Evolutionary conservation across 495 filamentous ascomycete genomes (phyloP).

Genomic region (Penicillium alfredii): DNA sequence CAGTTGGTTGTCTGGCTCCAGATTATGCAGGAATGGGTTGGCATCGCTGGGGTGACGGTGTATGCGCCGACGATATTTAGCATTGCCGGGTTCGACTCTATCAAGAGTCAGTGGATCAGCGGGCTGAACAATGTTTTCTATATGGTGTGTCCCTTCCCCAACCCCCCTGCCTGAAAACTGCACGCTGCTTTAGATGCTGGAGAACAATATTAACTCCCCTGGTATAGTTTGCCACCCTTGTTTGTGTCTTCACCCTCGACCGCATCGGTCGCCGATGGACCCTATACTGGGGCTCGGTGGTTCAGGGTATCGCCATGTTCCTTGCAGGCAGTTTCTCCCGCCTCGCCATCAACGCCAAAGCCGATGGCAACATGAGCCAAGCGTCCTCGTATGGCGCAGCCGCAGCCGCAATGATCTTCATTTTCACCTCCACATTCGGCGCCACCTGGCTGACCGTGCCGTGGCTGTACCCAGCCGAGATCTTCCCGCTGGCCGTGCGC

Average conservation of each 20-base stretch:
- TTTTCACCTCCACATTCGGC: constrained; percentile 64
- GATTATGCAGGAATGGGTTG: constrained; percentile 70
- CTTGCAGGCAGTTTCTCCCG: constrained; percentile 51
- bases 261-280: constrained; percentile 65
- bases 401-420: constrained; percentile 61
- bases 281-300: constrained; percentile 59
- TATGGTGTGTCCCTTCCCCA: constrained; percentile 26
- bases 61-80: constrained; percentile 63
- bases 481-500: constrained; percentile 62
- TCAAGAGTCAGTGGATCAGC: constrained; percentile 60
- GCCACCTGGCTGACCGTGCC: constrained; percentile 69
- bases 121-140: constrained; percentile 67
- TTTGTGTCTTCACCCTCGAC: constrained; percentile 65
- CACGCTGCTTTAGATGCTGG: background rate
- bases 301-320: constrained; percentile 57
- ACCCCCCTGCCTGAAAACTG: too few species aligned
- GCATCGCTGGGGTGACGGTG: constrained; percentile 66
- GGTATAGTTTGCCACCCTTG: constrained; percentile 48
- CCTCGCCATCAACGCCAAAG: constrained; percentile 46
- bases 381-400: constrained; percentile 54
- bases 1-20: constrained; percentile 68
- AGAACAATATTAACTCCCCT: background rate
- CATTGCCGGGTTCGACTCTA: constrained; percentile 55
- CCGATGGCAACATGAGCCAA: constrained; percentile 34
- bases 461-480: constrained; percentile 67